Percentiles rank a stretch among this genome's conserved stretches.
Evolutionary conservation across 2,329 filamentous ascomycete genomes (phyloP).

Genomic region (Aspergillus vadensis): DNA sequence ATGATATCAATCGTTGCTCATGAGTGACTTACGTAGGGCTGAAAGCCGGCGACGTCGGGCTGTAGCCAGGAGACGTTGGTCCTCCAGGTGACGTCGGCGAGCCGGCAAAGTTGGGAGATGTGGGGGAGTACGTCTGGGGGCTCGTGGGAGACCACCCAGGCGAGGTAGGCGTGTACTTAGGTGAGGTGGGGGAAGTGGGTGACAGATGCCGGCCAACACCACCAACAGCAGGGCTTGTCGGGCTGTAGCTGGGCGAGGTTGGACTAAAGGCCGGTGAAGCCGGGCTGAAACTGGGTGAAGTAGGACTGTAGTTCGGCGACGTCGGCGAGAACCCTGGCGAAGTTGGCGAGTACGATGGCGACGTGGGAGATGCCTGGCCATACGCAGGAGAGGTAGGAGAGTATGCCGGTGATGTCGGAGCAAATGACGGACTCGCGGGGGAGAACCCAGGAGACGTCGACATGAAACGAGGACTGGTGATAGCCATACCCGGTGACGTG

Average conservation of each 20-base stretch:
- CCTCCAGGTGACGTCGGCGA: conserved; percentile 46
- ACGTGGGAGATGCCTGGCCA: conserved; percentile 67
- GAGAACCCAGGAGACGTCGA: conserved; percentile 56
- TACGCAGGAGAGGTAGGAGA: conserved; percentile 74
- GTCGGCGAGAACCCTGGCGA: conserved; percentile 61
- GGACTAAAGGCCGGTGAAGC: conserved; percentile 56
- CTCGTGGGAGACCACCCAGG: conserved; percentile 53
- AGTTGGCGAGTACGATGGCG: conserved; percentile 55
- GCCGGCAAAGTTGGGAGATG: conserved; percentile 51
- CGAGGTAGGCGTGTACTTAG: conserved; percentile 59
- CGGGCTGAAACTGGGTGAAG: conserved; percentile 59
- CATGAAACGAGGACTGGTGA: conserved; percentile 59
- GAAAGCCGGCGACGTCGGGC: conserved; percentile 47
- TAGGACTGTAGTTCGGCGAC: conserved; percentile 63
- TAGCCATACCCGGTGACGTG: conserved; percentile 67
- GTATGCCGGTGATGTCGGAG: conserved; percentile 64
- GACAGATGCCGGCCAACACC: conserved; percentile 45
- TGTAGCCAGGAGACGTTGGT: conserved; percentile 47
- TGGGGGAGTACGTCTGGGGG: conserved; percentile 54
- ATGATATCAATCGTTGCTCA: neutral
- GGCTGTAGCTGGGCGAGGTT: conserved; percentile 61
- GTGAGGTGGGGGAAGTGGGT: conserved; percentile 52
- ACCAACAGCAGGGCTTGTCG: conserved; percentile 54
- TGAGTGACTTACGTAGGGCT: conserved; percentile 43
- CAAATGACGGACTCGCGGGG: conserved; percentile 56